A percentile compares a stretch with the other conserved stretches of the same genome.
Conservation (phyloP, 2,329 filamentous ascomycete species). For the Juglanconis sp. region DNA sequence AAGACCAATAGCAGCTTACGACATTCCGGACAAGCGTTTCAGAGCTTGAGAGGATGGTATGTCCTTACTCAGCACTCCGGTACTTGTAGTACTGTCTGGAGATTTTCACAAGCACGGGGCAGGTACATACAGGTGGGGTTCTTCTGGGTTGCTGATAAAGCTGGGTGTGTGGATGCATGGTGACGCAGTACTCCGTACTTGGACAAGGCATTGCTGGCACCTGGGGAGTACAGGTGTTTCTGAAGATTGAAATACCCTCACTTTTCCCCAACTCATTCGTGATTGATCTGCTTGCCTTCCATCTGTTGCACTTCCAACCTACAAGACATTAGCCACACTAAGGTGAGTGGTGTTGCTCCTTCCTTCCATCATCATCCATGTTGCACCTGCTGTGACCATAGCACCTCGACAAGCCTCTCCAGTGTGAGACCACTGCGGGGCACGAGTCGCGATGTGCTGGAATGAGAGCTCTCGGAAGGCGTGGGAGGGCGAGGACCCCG, state of each 20-base stretch:
- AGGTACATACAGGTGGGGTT: not conserved
- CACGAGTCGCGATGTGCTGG: not conserved
- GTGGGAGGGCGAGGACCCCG: constrained; percentile 16
- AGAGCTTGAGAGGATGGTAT: not conserved
- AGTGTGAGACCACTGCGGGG: constrained; percentile 13
- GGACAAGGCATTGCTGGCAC: no score
- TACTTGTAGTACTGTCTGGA: no score
- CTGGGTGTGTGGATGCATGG: constrained; percentile 7
- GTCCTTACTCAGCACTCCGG: no score
- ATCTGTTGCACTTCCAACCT: not conserved
- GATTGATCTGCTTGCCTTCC: not conserved
- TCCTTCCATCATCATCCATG: not conserved
- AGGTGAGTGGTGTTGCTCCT: not conserved
- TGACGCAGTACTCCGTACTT: constrained; percentile 2
- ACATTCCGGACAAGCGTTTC: not conserved
- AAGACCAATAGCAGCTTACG: no score
- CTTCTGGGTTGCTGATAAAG: not conserved
- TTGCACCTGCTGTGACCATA: not conserved
- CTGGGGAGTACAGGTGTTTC: no score
- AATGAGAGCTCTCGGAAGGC: constrained; percentile 10
- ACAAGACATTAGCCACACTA: not conserved
- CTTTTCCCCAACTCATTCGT: not conserved
- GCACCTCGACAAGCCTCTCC: no score
- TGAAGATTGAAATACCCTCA: not conserved
- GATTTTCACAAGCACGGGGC: not conserved